These are phyloP conservation scores for Strigomonas galati DNA, from an alignment of 208 protist species.

Conservation along the genomic window DNA sequence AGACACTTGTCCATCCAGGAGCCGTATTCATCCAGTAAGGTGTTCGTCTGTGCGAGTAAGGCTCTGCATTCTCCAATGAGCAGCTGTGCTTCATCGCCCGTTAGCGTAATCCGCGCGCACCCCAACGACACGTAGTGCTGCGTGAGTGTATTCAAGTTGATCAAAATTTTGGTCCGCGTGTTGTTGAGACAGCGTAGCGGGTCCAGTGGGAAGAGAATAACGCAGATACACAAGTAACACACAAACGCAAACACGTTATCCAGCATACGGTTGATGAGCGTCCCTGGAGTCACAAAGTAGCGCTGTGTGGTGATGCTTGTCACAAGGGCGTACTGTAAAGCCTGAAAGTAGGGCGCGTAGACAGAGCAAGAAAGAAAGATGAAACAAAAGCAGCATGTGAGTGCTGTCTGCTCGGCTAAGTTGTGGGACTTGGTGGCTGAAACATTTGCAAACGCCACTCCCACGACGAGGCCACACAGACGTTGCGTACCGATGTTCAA, in stretches of 20 bases:
- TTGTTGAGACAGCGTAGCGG: conserved; percentile 45
- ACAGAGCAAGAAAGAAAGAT: conserved; percentile 20
- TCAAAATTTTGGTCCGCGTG: conserved; percentile 25
- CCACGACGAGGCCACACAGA: conserved; percentile 37
- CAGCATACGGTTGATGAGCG: conserved; percentile 29
- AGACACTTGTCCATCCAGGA: conserved; percentile 23
- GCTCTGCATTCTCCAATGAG: conserved; percentile 3
- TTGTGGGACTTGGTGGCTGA: conserved; percentile 22
- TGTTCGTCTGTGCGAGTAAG: not conserved
- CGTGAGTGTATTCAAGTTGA: conserved; percentile 21
- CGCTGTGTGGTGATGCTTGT: conserved; percentile 23
- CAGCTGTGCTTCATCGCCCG: conserved; percentile 28
- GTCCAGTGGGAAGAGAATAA: conserved; percentile 49
- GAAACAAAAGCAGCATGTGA: conserved; percentile 23
- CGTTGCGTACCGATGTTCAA: conserved; percentile 36
- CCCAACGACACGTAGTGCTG: conserved; percentile 27
- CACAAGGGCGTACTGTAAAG: conserved; percentile 33
- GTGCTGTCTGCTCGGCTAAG: conserved; percentile 18
- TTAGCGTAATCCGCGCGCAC: conserved; percentile 29
- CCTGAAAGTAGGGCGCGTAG: conserved; percentile 26
- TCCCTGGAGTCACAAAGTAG: not conserved
- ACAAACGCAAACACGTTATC: conserved; percentile 42
- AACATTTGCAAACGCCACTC: conserved; percentile 28
- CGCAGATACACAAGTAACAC: conserved; percentile 42
- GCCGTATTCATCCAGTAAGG: conserved; percentile 10